Base-by-base conservation (phyloP, 495 filamentous ascomycete species). In the Hamigera avellanea region DNA sequence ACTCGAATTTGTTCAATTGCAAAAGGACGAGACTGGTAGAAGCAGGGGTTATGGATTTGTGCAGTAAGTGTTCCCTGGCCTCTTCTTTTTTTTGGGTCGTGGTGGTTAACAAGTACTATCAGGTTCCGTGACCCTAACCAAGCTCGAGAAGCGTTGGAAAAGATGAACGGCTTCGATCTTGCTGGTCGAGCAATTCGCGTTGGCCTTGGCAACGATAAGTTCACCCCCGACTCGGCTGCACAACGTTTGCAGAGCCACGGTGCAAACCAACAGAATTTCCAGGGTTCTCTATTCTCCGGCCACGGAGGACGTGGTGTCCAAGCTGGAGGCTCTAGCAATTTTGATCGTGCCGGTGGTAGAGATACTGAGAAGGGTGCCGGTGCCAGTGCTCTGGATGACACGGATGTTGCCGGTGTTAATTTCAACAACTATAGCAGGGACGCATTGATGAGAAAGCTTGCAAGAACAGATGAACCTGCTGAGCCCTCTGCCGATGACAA, bases 131-230 rank as follows among this genome's bases (percentile, higher is more conserved):
- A 96, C 58, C 86, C 93, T 31, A 76, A 77, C 41, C 80, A 93
- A 55, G 93, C 93, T 48, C 80, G 86, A 41, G 85, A 93, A 54
- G 93, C 93, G 33, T 69, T 99, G 36, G 86, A 95, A 62, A 91
- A 95, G 64, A 95, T 99, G 91, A 99, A 99, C 65, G 87, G 88
- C 33, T 99, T 95, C 67, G 93, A 96, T 60, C 82, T 99, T 53
- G 93, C 89, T 53, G 88, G 88, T 64, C 87, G 93, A 51, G 86
- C 85, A 37, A 96, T 99, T 54, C 85, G 93, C 53, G 93, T 99
- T 64, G 93, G 93, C 59, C 86, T 99, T 70, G 93, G 93, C 64
- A 99, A 94, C 69, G 93, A 99, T 83, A 96, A 96, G 82, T 99
- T 96, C 63, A 96, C 91, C 67, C 83, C 87, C 45, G 91, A 95